Evolutionary conservation across 1,284 basidiomycete genomes (phyloP).

Genomic region (Ustilago bromivora): DNA sequence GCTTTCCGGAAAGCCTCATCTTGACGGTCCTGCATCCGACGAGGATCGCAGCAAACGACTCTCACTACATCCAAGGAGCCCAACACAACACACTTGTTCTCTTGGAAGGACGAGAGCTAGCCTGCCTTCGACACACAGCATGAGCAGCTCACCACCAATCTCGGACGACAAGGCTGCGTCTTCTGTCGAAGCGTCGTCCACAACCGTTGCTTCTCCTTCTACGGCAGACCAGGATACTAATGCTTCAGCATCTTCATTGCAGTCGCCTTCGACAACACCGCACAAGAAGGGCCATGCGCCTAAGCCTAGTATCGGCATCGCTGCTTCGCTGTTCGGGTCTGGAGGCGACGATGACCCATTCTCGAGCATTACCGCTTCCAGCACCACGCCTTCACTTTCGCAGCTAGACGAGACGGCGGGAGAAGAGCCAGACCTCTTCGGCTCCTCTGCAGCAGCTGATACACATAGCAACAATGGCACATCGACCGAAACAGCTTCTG

Average conservation of each 20-base stretch:
- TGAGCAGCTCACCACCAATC: slow-evolving; percentile 26
- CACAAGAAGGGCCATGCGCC: slow-evolving; percentile 46
- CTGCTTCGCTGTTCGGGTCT: slow-evolving; percentile 58
- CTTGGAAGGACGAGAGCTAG: not conserved
- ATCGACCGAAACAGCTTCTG: not conserved
- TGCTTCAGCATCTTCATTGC: slow-evolving; percentile 7
- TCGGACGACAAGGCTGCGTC: slow-evolving; percentile 11
- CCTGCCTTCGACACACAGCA: slow-evolving; percentile 7
- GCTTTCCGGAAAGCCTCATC: not conserved
- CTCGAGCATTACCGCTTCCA: slow-evolving; percentile 42
- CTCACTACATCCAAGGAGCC: not conserved
- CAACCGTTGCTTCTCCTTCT: slow-evolving; percentile 3
- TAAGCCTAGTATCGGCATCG: slow-evolving; percentile 59
- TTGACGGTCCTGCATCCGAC: not conserved
- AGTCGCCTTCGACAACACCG: slow-evolving; percentile 6
- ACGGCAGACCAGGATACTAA: slow-evolving; percentile 1
- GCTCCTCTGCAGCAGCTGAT: slow-evolving; percentile 10
- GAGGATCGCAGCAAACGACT: not conserved
- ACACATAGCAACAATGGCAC: not conserved
- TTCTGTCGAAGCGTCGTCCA: not conserved
- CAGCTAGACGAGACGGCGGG: slow-evolving; percentile 23
- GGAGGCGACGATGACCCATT: slow-evolving; percentile 60
- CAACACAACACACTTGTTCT: not conserved
- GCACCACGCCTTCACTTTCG: slow-evolving; percentile 19
- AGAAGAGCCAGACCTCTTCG: slow-evolving; percentile 40